Evolutionary conservation across 2,329 filamentous ascomycete species (phyloP).

Genomic region (Fusarium sp.): DNA sequence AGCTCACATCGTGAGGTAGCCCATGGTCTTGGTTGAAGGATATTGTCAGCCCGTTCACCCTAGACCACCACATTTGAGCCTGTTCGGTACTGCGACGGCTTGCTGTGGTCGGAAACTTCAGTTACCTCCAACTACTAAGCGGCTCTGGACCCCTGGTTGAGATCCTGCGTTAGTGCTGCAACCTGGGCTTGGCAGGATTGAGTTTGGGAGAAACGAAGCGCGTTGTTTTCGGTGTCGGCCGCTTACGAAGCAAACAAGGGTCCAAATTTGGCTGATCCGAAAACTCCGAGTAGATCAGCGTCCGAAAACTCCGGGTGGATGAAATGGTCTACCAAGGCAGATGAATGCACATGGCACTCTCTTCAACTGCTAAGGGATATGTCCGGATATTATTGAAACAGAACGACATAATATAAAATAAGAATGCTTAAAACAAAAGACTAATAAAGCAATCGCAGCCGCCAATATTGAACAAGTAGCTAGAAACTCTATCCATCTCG

Average conservation of each 20-base stretch:
- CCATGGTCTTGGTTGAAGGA: neutral
- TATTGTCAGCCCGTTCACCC: neutral
- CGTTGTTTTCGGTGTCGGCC: neutral
- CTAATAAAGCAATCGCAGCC: too few species aligned
- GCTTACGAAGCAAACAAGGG: neutral
- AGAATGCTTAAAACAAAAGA: too few species aligned
- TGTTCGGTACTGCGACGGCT: neutral
- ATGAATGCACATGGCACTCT: neutral
- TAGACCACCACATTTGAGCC: neutral
- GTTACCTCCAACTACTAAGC: neutral
- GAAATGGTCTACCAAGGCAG: too few species aligned
- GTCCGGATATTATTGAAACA: too few species aligned
- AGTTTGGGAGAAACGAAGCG: neutral
- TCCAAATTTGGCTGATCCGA: neutral
- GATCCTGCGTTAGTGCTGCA: neutral
- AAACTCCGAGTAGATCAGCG: neutral
- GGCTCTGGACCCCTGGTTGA: neutral
- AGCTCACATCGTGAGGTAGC: neutral
- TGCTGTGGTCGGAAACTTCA: neutral
- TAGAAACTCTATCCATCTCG: neutral
- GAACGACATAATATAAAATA: too few species aligned
- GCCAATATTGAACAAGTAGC: too few species aligned
- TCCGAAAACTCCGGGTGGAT: neutral
- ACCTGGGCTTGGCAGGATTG: neutral
- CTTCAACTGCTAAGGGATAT: neutral